Conservation (phyloP, 2,329 filamentous ascomycete genomes). For the Fusarium buharicum region DNA sequence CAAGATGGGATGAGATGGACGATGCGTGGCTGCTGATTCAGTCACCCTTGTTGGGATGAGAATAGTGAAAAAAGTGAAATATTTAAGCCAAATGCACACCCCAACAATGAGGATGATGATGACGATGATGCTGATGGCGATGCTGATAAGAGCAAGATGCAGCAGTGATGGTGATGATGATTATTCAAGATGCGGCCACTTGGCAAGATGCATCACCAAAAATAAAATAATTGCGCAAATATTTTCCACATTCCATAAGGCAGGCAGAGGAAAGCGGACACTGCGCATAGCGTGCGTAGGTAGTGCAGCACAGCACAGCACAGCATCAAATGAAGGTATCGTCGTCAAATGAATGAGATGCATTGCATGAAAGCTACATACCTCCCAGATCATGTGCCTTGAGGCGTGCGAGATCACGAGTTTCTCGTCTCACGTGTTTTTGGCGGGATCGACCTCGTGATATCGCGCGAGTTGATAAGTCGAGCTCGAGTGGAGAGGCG, state of each 20-base stretch:
- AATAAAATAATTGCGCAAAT: conserved; percentile 9
- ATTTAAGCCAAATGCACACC: conserved; percentile 1
- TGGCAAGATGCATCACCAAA: conserved; percentile 26
- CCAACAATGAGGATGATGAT: not conserved
- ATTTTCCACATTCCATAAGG: conserved; percentile 4
- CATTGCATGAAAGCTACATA: conserved; percentile 52
- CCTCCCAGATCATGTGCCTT: conserved; percentile 59
- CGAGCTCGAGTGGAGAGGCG: conserved; percentile 5
- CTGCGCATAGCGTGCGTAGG: too few relatives aligned
- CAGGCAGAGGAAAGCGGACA: not conserved
- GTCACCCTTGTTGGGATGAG: conserved; percentile 31
- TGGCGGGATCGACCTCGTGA: conserved; percentile 60
- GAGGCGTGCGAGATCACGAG: conserved; percentile 56
- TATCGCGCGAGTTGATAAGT: conserved; percentile 55
- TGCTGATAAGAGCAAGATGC: conserved; percentile 5
- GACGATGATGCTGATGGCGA: conserved; percentile 3
- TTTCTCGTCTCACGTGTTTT: conserved; percentile 59
- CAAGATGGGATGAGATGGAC: conserved; percentile 1
- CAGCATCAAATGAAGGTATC: conserved; percentile 32
- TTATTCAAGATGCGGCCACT: conserved; percentile 25
- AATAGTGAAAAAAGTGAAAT: not conserved
- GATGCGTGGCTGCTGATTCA: conserved; percentile 41
- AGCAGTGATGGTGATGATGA: conserved; percentile 14
- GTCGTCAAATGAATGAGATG: conserved; percentile 37
- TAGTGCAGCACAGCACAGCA: conserved; percentile 4